Evolutionary conservation across 805 yeast genomes (phyloP).

Genomic region (Candida bentonensis): DNA sequence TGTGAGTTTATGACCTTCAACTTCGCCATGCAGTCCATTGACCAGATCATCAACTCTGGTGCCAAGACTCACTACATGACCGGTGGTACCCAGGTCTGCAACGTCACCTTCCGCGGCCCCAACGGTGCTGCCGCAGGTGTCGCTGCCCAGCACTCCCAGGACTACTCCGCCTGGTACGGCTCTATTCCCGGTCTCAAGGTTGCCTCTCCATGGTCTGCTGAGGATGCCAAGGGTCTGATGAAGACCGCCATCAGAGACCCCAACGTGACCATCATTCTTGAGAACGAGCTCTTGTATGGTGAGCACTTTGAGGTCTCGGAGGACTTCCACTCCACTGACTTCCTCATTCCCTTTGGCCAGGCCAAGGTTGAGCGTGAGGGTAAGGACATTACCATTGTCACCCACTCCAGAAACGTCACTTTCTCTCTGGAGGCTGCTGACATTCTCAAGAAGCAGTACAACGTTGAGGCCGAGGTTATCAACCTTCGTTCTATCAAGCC

Average conservation of each 20-base stretch:
- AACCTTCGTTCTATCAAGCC: conserved; percentile 97
- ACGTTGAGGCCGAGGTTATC: conserved; percentile 83
- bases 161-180: conserved; percentile 96
- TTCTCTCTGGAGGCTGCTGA: conserved; percentile 86
- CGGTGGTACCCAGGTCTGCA: conserved; percentile 90
- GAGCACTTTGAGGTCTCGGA: conserved; percentile 81
- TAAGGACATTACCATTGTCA: conserved; percentile 73
- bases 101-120: conserved; percentile 97
- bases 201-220: conserved; percentile 86
- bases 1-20: conserved; percentile 98
- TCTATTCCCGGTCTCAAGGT: conserved; percentile 97
- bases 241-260: conserved; percentile 98
- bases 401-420: conserved; percentile 85
- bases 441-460: conserved; percentile 65
- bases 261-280: conserved; percentile 90
- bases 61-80: conserved; percentile 99
- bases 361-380: conserved; percentile 95
- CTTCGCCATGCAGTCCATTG: conserved; percentile 99
- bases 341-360: conserved; percentile 82
- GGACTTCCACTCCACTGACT: conserved; percentile 81
- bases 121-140: conserved; percentile 99
- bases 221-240: conserved; percentile 88
- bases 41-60: conserved; percentile 95
- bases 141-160: conserved; percentile 98
- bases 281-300: conserved; percentile 91